These are phyloP conservation scores for Helotiales sp. DNA, from an alignment of 2,329 filamentous ascomycete genomes.

Conservation along the genomic window DNA sequence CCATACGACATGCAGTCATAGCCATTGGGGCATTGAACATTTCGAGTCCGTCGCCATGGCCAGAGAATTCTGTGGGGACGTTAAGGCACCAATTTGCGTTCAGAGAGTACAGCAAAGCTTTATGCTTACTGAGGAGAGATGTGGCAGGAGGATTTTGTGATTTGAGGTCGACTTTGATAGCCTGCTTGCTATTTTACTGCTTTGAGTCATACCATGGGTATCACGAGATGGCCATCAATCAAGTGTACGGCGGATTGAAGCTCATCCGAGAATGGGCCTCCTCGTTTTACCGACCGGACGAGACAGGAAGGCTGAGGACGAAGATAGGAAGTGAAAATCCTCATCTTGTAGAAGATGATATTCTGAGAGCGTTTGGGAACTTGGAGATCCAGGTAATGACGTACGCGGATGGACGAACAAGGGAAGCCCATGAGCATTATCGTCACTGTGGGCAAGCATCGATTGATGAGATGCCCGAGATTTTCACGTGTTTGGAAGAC, in stretches of 20 bases:
- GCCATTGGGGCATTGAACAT: slow-evolving; percentile 27
- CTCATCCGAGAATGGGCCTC: slow-evolving; percentile 31
- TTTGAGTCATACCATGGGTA: slow-evolving; percentile 33
- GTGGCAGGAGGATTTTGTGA: slow-evolving; percentile 29
- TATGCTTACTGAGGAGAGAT: slow-evolving; percentile 29
- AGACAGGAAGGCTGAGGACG: slow-evolving; percentile 11
- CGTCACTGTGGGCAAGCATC: slow-evolving; percentile 23
- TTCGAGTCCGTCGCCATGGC: slow-evolving; percentile 15
- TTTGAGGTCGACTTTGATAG: slow-evolving; percentile 29
- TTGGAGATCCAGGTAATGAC: slow-evolving; percentile 31
- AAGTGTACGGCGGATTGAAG: slow-evolving; percentile 29
- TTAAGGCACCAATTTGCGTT: slow-evolving; percentile 32
- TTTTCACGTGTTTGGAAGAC: slow-evolving; percentile 26
- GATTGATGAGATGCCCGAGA: slow-evolving; percentile 33
- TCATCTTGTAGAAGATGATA: slow-evolving; percentile 27
- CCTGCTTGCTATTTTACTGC: slow-evolving; percentile 33
- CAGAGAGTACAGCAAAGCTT: slow-evolving; percentile 33
- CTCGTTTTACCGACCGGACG: slow-evolving; percentile 18
- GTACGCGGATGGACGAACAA: slow-evolving; percentile 27
- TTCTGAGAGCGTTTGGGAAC: slow-evolving; percentile 27
- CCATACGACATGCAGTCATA: slow-evolving; percentile 30
- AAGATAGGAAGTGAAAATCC: slow-evolving; percentile 23
- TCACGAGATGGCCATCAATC: slow-evolving; percentile 25
- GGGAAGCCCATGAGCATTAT: slow-evolving; percentile 31
- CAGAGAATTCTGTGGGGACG: slow-evolving; percentile 29